Base-by-base conservation (phyloP, 768 basidiomycete genomes). In the Xerocomus potaroensis region DNA sequence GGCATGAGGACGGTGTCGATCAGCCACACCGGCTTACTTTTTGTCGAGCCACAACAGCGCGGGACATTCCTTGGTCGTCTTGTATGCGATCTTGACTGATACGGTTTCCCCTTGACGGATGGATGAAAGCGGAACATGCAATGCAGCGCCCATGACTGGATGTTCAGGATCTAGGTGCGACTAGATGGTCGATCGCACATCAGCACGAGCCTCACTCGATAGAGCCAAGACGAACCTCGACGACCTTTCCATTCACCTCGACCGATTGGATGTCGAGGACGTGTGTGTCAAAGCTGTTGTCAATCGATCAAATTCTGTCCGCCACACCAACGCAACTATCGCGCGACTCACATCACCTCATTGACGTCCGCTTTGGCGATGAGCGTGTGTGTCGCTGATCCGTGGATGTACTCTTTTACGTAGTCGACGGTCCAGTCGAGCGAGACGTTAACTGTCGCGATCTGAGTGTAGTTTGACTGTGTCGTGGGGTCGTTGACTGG, bases 21-120 rank as follows among this genome's bases (percentile, higher is more conserved):
- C 15, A 37, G 3, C 11, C 0, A 8, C n/a, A 22, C 19, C 7
- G 23, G 39, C 2, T 19, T 62, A 89, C 83, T 84, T 81, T 61
- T 90, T 85, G 18, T 79, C 82, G 9, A 95, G 74, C 91, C 91
- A 97, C 48, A 93, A 89, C 12, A 97, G 67, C 0, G 93, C 91
- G 1, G 82, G 83, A 60, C 81, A 82, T 8, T 76, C 71, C 47
- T 79, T 68, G 4, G 88, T 91, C 2, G 93, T 95, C 43, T 72
- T 67, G 64, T 95, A 95, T 23, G 66, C 71, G 45, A 90, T 75
- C 31, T 73, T 69, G 33, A 91, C 63, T 2, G 67, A 63, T 9
- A 70, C 48, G 10, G 53, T 59, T n/a, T 74, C 67, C 12, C 77
- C 81, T 9, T 38, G 33, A n/a, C 23, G 33, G 8, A 18, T 51